These are phyloP conservation scores for Secale cereale DNA, from an alignment of 176 grass and related monocot species.

Conservation along the genomic window DNA sequence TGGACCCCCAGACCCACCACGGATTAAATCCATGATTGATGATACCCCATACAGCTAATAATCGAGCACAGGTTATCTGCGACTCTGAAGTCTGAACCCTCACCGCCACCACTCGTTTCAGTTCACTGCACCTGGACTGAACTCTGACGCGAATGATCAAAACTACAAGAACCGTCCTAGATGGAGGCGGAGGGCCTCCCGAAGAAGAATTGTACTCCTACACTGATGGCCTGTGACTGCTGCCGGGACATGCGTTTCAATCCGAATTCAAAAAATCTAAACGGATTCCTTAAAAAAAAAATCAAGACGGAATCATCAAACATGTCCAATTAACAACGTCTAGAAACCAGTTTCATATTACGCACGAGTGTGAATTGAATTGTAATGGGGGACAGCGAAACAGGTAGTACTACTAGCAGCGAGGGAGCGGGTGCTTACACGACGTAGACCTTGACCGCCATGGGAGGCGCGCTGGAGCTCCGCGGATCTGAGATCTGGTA, in stretches of 20 bases:
- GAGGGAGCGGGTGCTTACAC: conserved; percentile 33
- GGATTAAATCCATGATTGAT: background rate
- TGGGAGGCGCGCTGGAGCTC: conserved; percentile 27
- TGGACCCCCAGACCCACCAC: background rate
- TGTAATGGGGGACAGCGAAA: background rate
- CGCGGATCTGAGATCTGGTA: conserved; percentile 48
- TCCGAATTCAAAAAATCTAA: background rate
- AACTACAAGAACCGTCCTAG: background rate
- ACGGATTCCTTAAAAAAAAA: too few relatives aligned
- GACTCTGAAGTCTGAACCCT: background rate
- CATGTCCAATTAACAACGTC: background rate
- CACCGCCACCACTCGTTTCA: background rate
- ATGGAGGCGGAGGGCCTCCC: background rate
- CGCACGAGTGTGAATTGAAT: background rate
- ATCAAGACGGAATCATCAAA: background rate
- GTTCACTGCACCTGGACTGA: conserved; percentile 18
- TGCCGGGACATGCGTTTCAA: background rate
- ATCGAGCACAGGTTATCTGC: background rate
- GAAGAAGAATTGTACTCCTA: background rate
- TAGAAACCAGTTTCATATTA: background rate
- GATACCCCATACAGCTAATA: background rate
- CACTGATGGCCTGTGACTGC: background rate
- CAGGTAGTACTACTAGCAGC: background rate
- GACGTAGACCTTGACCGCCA: conserved; percentile 64
- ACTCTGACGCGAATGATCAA: background rate